A percentile compares a stretch with the other conserved stretches of the same genome.
phyloP scores from a whole-genome alignment of 805 yeast genomes.

The Saccharomyces paradoxus region DNA sequence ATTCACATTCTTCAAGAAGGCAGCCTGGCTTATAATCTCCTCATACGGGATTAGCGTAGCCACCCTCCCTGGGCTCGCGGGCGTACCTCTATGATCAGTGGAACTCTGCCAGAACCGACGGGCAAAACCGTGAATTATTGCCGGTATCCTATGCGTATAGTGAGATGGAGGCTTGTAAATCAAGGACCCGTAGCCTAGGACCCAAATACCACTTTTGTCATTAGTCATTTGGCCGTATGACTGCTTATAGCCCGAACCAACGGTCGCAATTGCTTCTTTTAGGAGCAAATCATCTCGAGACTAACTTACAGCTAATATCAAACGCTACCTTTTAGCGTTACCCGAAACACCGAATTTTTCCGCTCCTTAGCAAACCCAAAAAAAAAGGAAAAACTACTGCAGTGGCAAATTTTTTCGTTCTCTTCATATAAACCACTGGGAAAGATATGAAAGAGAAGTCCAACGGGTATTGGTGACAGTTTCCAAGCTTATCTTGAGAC shows the following conservation, averaged over 20 bases:
- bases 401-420: not conserved
- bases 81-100: constrained; percentile 84
- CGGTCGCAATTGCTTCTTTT: not conserved
- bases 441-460: not conserved
- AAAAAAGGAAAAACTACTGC: not conserved
- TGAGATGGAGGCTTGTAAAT: constrained; percentile 86
- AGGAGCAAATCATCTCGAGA: not conserved
- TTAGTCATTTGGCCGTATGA: constrained; percentile 5
- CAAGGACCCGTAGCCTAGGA: constrained; percentile 84
- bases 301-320: not conserved
- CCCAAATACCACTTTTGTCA: constrained; percentile 44
- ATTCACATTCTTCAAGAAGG: constrained; percentile 37
- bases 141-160: constrained; percentile 54
- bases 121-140: constrained; percentile 65
- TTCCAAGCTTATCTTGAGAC: not conserved
- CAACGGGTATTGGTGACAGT: not conserved
- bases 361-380: not conserved
- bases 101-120: constrained; percentile 90
- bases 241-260: not conserved
- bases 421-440: not conserved
- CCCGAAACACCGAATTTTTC: not conserved
- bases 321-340: not conserved
- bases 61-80: constrained; percentile 80
- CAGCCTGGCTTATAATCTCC: constrained; percentile 37
- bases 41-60: constrained; percentile 65